Evolutionary conservation across 1,284 basidiomycete species (phyloP).

Genomic region (Leucoagaricus sp.): DNA sequence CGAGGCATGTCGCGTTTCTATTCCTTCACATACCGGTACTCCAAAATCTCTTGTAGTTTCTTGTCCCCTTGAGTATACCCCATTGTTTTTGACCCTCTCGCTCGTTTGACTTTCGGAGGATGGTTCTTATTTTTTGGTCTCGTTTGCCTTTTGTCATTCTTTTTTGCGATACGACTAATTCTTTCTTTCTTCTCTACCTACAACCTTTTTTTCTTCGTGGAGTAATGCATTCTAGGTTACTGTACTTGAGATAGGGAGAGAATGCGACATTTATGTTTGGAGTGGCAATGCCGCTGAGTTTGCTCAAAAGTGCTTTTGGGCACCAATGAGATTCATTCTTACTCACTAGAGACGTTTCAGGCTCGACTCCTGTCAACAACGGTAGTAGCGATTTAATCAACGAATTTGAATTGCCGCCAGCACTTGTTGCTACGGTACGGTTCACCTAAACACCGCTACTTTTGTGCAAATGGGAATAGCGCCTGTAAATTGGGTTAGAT

Average conservation of each 20-base stretch:
- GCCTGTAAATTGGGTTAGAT: too few species aligned
- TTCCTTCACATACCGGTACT: slow-evolving; percentile 4
- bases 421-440: too few species aligned
- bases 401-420: too few species aligned
- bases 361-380: too few species aligned
- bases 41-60: slow-evolving; percentile 12
- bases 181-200: slow-evolving; percentile 11
- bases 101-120: slow-evolving; percentile 1
- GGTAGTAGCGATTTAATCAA: too few species aligned
- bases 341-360: too few species aligned
- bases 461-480: too few species aligned
- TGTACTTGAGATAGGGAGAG: slow-evolving; percentile 4
- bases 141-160: neutral
- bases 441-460: too few species aligned
- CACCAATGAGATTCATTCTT: too few species aligned
- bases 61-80: slow-evolving; percentile 8
- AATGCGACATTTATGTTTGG: neutral
- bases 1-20: neutral
- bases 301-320: too few species aligned
- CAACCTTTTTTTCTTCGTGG: slow-evolving; percentile 8
- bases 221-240: slow-evolving; percentile 17
- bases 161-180: slow-evolving; percentile 10
- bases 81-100: slow-evolving; percentile 3
- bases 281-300: neutral
- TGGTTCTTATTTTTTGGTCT: neutral